Percentiles rank a stretch among this genome's conserved stretches.
phyloP scores from a whole-genome alignment of 2,329 filamentous ascomycete species.

The Venturia pyrina region DNA sequence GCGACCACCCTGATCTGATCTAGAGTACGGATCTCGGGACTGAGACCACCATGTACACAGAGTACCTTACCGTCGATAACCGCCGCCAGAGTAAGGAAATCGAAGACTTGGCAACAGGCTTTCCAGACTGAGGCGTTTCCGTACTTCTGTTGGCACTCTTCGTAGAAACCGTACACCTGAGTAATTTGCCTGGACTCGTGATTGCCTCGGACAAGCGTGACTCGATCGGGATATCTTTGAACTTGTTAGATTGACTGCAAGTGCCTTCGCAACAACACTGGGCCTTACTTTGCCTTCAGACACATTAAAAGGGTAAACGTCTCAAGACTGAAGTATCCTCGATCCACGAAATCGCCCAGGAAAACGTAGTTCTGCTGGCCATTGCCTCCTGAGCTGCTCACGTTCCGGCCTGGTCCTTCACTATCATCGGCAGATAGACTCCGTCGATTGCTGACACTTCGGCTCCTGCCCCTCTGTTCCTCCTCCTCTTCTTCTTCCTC shows the following conservation, averaged over 20 bases:
- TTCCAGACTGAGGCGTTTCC: conserved; percentile 99
- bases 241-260: conserved; percentile 12
- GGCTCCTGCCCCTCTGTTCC: conserved; percentile 36
- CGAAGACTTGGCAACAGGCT: conserved; percentile 97
- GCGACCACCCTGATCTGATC: conserved; percentile 79
- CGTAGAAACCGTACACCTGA: conserved; percentile 98
- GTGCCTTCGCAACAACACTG: background rate
- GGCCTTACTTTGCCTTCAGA: conserved; percentile 56
- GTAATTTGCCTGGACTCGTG: conserved; percentile 99
- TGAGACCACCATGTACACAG: conserved; percentile 93
- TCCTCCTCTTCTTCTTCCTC: conserved; percentile 38
- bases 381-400: conserved; percentile 34
- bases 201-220: conserved; percentile 67
- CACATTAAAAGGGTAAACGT: conserved; percentile 64
- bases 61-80: conserved; percentile 99
- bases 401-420: conserved; percentile 28
- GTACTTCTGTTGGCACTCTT: conserved; percentile 97
- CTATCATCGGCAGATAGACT: conserved; percentile 30
- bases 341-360: conserved; percentile 63
- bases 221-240: conserved; percentile 56
- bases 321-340: conserved; percentile 65
- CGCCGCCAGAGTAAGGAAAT: conserved; percentile 93
- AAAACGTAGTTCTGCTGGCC: conserved; percentile 63
- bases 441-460: conserved; percentile 28
- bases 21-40: conserved; percentile 90